Conservation (phyloP, 257 asterid genomes). For the Solanum gracilifrons region DNA sequence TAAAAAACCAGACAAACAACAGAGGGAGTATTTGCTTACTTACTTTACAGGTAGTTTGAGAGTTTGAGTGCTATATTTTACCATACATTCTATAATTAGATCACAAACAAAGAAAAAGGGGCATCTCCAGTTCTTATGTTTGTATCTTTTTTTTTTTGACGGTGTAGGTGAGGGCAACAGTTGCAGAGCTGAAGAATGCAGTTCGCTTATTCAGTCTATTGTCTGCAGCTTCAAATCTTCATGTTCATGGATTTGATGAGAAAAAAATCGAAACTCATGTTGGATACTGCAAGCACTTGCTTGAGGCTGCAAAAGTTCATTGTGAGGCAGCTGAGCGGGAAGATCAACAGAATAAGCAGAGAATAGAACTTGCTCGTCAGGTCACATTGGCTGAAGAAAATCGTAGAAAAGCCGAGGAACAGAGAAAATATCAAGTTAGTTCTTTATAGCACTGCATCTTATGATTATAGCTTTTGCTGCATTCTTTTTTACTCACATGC, state of each 20-base stretch:
- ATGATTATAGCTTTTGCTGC: not conserved
- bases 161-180: slow-evolving; percentile 73
- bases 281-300: slow-evolving; percentile 90
- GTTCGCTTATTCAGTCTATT: slow-evolving; percentile 90
- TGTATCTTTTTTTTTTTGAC: not conserved
- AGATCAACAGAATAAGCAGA: slow-evolving; percentile 69
- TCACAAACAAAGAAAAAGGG: not conserved
- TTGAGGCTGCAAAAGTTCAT: slow-evolving; percentile 89
- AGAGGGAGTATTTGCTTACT: not conserved
- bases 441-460: not conserved
- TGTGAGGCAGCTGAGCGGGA: slow-evolving; percentile 94
- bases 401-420: slow-evolving; percentile 86
- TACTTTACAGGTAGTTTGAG: not conserved
- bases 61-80: not conserved
- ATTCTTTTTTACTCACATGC: slow-evolving; percentile 5
- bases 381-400: slow-evolving; percentile 83
- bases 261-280: slow-evolving; percentile 96
- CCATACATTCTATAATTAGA: not conserved
- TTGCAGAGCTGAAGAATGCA: slow-evolving; percentile 92
- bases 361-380: slow-evolving; percentile 77
- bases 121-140: not conserved
- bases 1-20: not conserved
- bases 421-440: slow-evolving; percentile 74
- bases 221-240: slow-evolving; percentile 81
- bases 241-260: slow-evolving; percentile 92